These are phyloP conservation scores for Malus sieversii DNA, from an alignment of 306 rosid genomes.

Conservation along the genomic window DNA sequence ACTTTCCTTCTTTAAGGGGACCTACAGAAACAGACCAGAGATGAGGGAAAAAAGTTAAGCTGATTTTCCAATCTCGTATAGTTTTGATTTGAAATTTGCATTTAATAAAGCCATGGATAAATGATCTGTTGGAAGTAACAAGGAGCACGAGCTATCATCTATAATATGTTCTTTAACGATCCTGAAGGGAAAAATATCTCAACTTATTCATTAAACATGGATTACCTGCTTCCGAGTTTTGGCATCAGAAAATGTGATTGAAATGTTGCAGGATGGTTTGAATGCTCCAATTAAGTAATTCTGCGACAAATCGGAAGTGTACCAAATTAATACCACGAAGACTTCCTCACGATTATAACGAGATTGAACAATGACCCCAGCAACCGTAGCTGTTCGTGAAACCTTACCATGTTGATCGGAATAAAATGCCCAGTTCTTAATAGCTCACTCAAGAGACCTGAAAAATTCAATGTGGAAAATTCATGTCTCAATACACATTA, in stretches of 20 bases:
- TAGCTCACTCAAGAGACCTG: slow-evolving; percentile 23
- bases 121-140: not conserved
- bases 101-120: not conserved
- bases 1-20: slow-evolving; percentile 73
- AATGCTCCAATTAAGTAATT: slow-evolving; percentile 97
- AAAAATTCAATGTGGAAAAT: not conserved
- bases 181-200: not conserved
- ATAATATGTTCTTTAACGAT: not conserved
- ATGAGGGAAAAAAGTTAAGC: not conserved
- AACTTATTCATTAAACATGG: not conserved
- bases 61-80: not conserved
- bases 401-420: slow-evolving; percentile 29
- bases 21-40: slow-evolving; percentile 29
- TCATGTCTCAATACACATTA: not conserved
- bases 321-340: not conserved
- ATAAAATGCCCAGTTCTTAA: not conserved
- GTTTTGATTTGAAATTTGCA: not conserved
- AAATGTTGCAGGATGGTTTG: slow-evolving; percentile 87
- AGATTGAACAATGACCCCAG: not conserved
- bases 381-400: not conserved
- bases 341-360: not conserved
- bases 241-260: slow-evolving; percentile 75
- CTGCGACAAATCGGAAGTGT: slow-evolving; percentile 24
- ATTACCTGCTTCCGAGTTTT: slow-evolving; percentile 92
- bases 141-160: not conserved